A percentile compares a stretch with the other conserved stretches of the same genome.
These are phyloP conservation scores for Cyberlindnera veronae DNA, from an alignment of 805 yeast genomes.

Conservation along the genomic window DNA sequence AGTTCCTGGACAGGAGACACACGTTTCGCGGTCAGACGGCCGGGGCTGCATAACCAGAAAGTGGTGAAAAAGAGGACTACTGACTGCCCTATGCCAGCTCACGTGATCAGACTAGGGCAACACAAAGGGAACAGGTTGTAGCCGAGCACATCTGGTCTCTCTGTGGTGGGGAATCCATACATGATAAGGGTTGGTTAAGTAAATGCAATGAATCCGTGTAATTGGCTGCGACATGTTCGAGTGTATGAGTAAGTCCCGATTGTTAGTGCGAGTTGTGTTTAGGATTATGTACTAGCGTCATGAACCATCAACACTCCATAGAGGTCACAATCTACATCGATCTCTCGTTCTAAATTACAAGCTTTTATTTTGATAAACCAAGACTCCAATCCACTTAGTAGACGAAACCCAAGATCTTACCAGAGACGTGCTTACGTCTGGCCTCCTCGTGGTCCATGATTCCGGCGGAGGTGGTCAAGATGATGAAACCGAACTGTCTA, in stretches of 20 bases:
- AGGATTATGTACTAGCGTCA: background rate
- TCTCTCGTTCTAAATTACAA: conserved; percentile 18
- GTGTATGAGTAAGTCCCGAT: too few species aligned
- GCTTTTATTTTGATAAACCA: conserved; percentile 10
- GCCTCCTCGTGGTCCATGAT: conserved; percentile 99
- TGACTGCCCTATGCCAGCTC: conserved; percentile 4
- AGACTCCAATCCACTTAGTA: conserved; percentile 48
- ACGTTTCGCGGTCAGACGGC: background rate
- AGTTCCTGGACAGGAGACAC: too few species aligned
- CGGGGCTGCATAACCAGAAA: conserved; percentile 8
- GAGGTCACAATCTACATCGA: background rate
- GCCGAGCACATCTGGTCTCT: too few species aligned
- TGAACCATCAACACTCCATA: background rate
- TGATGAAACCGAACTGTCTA: conserved; percentile 97
- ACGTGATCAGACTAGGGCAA: conserved; percentile 8
- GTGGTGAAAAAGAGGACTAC: background rate
- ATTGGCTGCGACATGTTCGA: too few species aligned
- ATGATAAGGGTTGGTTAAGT: too few species aligned
- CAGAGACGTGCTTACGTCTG: conserved; percentile 99
- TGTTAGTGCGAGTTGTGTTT: too few species aligned
- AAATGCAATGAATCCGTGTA: too few species aligned
- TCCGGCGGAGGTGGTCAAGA: conserved; percentile 98
- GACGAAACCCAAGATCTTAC: conserved; percentile 97
- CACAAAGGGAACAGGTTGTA: background rate
- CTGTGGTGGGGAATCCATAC: too few species aligned